Percentiles rank a stretch among this genome's conserved stretches.
These are phyloP conservation scores for Kregervanrija pseudodelftensis DNA, from an alignment of 805 yeast species.

Conservation along the genomic window DNA sequence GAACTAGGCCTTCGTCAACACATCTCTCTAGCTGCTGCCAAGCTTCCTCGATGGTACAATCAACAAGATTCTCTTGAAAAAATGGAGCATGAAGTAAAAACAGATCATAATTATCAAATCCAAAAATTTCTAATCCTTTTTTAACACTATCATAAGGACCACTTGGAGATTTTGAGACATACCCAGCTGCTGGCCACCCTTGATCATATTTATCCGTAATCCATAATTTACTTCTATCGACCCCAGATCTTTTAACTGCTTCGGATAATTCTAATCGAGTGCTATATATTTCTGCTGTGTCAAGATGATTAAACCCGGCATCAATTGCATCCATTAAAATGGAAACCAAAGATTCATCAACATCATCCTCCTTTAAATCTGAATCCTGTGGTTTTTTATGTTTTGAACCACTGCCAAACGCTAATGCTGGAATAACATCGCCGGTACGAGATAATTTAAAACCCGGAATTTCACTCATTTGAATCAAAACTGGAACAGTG, in stretches of 20 bases:
- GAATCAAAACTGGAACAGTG: too few relatives aligned
- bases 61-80: conserved; percentile 32
- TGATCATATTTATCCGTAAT: conserved; percentile 55
- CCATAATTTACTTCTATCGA: conserved; percentile 43
- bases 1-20: conserved; percentile 37
- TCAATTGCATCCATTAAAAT: conserved; percentile 41
- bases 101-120: conserved; percentile 49
- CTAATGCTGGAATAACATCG: conserved; percentile 35
- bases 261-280: conserved; percentile 55
- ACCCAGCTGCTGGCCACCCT: conserved; percentile 25
- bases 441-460: conserved; percentile 24
- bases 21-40: conserved; percentile 40
- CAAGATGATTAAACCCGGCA: conserved; percentile 52
- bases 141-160: conserved; percentile 45
- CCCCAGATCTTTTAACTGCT: conserved; percentile 39
- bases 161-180: conserved; percentile 12
- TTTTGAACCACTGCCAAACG: conserved; percentile 52
- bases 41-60: conserved; percentile 43
- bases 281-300: conserved; percentile 60
- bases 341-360: conserved; percentile 36
- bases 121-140: conserved; percentile 40
- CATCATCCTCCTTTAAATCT: conserved; percentile 11
- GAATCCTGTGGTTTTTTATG: conserved; percentile 34
- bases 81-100: conserved; percentile 58
- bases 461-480: conserved; percentile 11